Base-by-base conservation (phyloP, 2,329 filamentous ascomycete genomes). In the Cercospora sojina region DNA sequence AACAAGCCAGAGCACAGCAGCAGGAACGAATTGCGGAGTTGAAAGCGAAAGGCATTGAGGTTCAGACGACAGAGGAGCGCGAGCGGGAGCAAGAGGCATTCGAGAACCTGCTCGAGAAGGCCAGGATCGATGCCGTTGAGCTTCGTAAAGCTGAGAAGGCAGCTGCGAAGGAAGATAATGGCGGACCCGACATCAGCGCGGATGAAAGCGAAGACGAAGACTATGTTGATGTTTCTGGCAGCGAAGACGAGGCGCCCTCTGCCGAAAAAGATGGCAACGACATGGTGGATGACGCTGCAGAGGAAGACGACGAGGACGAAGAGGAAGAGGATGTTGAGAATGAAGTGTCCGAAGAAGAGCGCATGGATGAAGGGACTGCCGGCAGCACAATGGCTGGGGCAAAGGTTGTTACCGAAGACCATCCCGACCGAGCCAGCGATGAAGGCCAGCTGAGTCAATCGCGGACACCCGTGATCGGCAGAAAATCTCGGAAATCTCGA, bases 61-160 rank as follows among this genome's bases (percentile, higher is more conserved):
- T 98, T 18, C 90, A 93, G 77, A 97, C 91, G 0, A 87, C 89
- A 2, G 94, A 97, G 78, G 93, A 99, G 77, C 88, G 91, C 20
- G 91, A 93, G 75, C 87, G 87, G 35, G 90, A 96, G 76, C 87
- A 92, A 77, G 88, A 91, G 65, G 88, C 93, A 66, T 88, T 97
- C 12, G 95, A 98, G 72, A 90, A 97, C 74, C 86, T 98, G 67
- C 87, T 98, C 27, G 90, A 94, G 57, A 93, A 90, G 73, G 94
- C 93, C 20, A 86, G 93, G 65, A 84, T 88, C 68, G 92, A 98
- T 76, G 93, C 90, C 1, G 86, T 91, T 53, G 88, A 90, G 71
- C 88, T 98, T 59, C 90, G 89, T 79, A 87, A 90, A 73, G 83
- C 88, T 58, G 95, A 99, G 79, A 88, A 88, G 69, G 89, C 86